Evolutionary conservation across 768 basidiomycete genomes (phyloP).

Genomic region (Artomyces pyxidatus): DNA sequence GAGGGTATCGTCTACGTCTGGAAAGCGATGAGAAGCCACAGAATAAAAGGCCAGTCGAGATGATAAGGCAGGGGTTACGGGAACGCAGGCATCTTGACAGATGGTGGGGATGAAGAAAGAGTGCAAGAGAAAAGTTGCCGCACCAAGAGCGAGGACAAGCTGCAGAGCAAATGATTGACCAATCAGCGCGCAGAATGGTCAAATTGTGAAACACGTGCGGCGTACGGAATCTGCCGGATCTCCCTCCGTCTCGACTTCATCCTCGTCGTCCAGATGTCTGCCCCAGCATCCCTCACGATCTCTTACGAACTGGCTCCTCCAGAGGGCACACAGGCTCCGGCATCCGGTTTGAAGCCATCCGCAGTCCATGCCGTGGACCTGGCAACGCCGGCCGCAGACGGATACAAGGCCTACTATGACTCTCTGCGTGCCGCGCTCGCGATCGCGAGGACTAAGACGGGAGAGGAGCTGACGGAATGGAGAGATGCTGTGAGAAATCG

Average conservation of each 20-base stretch:
- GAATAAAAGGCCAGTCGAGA: constrained; percentile 24
- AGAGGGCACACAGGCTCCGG: constrained; percentile 15
- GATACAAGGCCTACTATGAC: constrained; percentile 38
- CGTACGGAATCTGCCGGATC: neutral
- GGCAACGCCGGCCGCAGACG: constrained; percentile 5
- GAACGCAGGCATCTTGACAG: neutral
- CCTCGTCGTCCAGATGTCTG: constrained; percentile 14
- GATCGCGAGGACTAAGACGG: constrained; percentile 45
- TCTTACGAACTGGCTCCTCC: constrained; percentile 39
- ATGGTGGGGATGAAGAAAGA: neutral
- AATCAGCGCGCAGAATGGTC: neutral
- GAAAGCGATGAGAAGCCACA: constrained; percentile 17
- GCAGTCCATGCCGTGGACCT: constrained; percentile 21
- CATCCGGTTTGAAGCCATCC: constrained; percentile 17
- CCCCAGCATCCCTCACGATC: constrained; percentile 31
- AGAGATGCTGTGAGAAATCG: constrained; percentile 61
- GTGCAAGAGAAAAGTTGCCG: no score
- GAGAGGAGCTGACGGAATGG: constrained; percentile 67
- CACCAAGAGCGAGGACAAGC: neutral
- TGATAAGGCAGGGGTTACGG: no score
- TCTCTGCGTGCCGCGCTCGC: constrained; percentile 40
- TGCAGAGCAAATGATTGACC: neutral
- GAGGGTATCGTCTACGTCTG: constrained; percentile 24
- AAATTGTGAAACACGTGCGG: neutral
- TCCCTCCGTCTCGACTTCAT: neutral